phyloP scores from a whole-genome alignment of 495 filamentous ascomycete species.

The Amniculicola lignicola region DNA sequence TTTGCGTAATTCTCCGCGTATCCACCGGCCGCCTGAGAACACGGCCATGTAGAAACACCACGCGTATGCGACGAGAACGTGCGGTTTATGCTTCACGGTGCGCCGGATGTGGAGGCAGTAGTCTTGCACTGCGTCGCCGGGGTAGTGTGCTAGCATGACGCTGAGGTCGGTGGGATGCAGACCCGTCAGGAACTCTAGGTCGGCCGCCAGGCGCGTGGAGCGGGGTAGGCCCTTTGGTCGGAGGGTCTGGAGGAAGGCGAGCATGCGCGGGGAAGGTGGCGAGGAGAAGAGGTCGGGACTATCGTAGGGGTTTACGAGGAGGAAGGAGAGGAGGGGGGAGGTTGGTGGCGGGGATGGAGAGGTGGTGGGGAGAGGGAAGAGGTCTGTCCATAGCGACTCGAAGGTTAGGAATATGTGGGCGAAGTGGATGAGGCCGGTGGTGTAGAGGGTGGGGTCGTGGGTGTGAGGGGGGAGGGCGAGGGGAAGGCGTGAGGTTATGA shows the following conservation, averaged over 20 bases:
- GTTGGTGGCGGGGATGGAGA: constrained; percentile 17
- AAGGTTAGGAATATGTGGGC: constrained; percentile 48
- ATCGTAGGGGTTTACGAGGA: constrained; percentile 35
- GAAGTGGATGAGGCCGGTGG: constrained; percentile 46
- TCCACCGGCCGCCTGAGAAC: constrained; percentile 56
- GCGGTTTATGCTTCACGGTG: constrained; percentile 43
- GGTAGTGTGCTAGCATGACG: constrained; percentile 28
- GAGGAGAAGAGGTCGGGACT: constrained; percentile 11
- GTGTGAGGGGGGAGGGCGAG: constrained; percentile 47
- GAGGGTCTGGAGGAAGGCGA: constrained; percentile 27
- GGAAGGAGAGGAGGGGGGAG: constrained; percentile 32
- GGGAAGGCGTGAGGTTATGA: constrained; percentile 48
- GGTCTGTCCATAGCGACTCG: constrained; percentile 42
- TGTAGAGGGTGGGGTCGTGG: constrained; percentile 40
- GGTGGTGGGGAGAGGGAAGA: constrained; percentile 24
- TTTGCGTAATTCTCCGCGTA: constrained; percentile 46
- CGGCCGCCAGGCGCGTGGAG: constrained; percentile 29
- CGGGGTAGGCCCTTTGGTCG: constrained; percentile 35
- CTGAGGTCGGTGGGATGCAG: constrained; percentile 26
- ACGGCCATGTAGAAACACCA: constrained; percentile 62
- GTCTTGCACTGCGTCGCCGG: constrained; percentile 22
- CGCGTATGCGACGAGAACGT: constrained; percentile 54
- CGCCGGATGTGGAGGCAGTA: constrained; percentile 39
- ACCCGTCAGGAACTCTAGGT: constrained; percentile 30
- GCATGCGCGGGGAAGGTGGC: constrained; percentile 10